A percentile compares a stretch with the other conserved stretches of the same genome.
Conservation (phyloP, 2,329 filamentous ascomycete species). For the Catunica adiposa region DNA sequence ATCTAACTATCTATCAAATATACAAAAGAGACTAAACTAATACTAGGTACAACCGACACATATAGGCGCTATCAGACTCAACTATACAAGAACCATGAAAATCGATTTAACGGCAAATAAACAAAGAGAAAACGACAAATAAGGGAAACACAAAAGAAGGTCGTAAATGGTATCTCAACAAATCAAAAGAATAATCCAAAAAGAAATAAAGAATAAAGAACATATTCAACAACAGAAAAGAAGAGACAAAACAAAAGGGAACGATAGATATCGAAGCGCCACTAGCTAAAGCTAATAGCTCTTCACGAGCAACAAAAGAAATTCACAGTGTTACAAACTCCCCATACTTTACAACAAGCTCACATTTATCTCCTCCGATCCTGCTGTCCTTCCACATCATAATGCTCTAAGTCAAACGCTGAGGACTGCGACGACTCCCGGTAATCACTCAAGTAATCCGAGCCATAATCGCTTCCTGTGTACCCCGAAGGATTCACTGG, state of each 20-base stretch:
- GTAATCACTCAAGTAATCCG: slow-evolving; percentile 16
- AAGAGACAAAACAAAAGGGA: slow-evolving; percentile 3
- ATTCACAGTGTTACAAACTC: too few relatives aligned
- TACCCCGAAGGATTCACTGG: slow-evolving; percentile 17
- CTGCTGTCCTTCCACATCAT: slow-evolving; percentile 8
- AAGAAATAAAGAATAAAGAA: slow-evolving; percentile 1
- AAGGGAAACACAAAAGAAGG: not conserved
- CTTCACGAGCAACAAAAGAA: too few relatives aligned
- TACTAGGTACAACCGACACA: too few relatives aligned
- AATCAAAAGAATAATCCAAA: not conserved
- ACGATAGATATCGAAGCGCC: too few relatives aligned
- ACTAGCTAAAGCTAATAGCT: too few relatives aligned
- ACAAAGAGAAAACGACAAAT: too few relatives aligned
- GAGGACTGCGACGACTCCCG: slow-evolving; percentile 11
- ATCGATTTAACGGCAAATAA: too few relatives aligned
- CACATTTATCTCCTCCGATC: slow-evolving; percentile 3
- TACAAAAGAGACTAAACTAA: too few relatives aligned
- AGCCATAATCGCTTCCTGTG: slow-evolving; percentile 16
- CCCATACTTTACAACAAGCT: not conserved
- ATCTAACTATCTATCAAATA: too few relatives aligned
- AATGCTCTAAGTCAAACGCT: slow-evolving; percentile 11
- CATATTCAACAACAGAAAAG: slow-evolving; percentile 5
- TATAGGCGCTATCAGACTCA: too few relatives aligned
- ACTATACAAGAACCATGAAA: too few relatives aligned
- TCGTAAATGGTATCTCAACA: slow-evolving; percentile 11